A percentile compares a stretch with the other conserved stretches of the same genome.
These are phyloP conservation scores for Begonia peltatifolia DNA, from an alignment of 306 rosid species.

Conservation along the genomic window DNA sequence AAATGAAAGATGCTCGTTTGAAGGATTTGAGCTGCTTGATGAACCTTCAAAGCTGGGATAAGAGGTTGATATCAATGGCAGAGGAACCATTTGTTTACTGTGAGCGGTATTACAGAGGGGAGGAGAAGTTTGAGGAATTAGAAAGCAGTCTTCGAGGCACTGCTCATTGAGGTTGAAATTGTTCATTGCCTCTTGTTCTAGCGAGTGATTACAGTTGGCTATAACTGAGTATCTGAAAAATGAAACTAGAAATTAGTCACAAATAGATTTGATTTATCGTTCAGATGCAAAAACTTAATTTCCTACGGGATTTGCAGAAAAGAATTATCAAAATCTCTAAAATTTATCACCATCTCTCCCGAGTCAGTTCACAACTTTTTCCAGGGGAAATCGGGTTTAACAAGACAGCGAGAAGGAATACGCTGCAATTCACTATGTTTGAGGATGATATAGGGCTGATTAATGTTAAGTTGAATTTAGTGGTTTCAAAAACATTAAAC, in stretches of 20 bases:
- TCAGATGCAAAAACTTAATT: neutral
- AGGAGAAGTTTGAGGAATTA: conserved; percentile 9
- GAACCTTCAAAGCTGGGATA: conserved; percentile 43
- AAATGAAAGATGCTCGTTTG: conserved; percentile 22
- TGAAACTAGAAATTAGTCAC: neutral
- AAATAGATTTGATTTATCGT: conserved; percentile 4
- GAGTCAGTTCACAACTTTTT: too few relatives aligned
- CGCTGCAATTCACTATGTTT: too few relatives aligned
- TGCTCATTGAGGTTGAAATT: conserved; percentile 19
- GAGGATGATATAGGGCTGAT: too few relatives aligned
- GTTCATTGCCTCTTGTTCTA: conserved; percentile 26
- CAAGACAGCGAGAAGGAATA: too few relatives aligned
- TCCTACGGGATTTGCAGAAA: too few relatives aligned
- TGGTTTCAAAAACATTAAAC: too few relatives aligned
- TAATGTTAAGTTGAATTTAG: too few relatives aligned
- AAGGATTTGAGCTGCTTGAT: conserved; percentile 41
- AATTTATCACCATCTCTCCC: too few relatives aligned
- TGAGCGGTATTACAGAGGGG: conserved; percentile 15
- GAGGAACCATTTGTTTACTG: conserved; percentile 10
- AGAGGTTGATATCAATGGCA: conserved; percentile 21
- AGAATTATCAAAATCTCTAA: too few relatives aligned
- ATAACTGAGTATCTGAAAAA: conserved; percentile 46
- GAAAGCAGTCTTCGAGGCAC: conserved; percentile 9
- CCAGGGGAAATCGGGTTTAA: too few relatives aligned
- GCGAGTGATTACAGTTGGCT: conserved; percentile 23